Evolutionary conservation across 176 grass and related monocot species (phyloP).

Genomic region (Eremochloa ophiuroides): DNA sequence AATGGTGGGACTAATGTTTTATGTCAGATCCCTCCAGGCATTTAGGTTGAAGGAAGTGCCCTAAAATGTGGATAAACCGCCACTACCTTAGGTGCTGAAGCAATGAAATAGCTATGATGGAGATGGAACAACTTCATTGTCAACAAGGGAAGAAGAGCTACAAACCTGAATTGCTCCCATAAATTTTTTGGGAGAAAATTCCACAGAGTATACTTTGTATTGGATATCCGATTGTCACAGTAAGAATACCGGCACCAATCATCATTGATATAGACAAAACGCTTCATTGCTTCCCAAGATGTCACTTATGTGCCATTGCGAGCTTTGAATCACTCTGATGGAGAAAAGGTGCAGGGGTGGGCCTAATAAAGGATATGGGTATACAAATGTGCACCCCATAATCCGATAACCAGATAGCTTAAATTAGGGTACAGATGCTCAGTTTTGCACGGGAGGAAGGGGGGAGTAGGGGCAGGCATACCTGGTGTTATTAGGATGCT

Average conservation of each 20-base stretch:
- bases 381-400: too few relatives aligned
- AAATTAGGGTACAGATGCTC: not conserved
- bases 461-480: not conserved
- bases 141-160: not conserved
- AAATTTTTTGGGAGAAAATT: constrained; percentile 91
- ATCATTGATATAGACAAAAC: constrained; percentile 78
- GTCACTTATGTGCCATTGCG: constrained; percentile 20
- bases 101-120: not conserved
- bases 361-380: too few relatives aligned
- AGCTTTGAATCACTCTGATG: not conserved
- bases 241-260: constrained; percentile 39
- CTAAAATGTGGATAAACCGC: not conserved
- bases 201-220: constrained; percentile 85
- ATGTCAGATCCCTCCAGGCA: not conserved
- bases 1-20: not conserved
- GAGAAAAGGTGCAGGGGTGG: not conserved
- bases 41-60: not conserved
- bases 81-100: not conserved
- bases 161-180: constrained; percentile 95
- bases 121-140: not conserved
- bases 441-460: not conserved
- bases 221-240: constrained; percentile 75
- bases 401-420: not conserved
- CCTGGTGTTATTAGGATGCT: not conserved
- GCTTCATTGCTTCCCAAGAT: constrained; percentile 49